These are phyloP conservation scores for Ascoidea asiatica DNA, from an alignment of 805 yeast genomes.

Conservation along the genomic window DNA sequence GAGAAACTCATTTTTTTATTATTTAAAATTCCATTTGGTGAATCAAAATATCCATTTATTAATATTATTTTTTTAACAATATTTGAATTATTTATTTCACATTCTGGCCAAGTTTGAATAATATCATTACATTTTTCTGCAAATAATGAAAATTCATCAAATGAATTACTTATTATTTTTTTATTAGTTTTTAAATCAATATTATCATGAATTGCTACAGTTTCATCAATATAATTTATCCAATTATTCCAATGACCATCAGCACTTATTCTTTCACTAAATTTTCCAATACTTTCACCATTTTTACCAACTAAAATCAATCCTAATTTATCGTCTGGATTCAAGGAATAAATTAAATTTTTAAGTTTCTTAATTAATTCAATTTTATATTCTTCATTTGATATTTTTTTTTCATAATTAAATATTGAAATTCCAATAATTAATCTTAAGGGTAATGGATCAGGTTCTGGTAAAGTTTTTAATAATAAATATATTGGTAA, in stretches of 20 bases:
- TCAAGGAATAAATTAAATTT: conserved; percentile 17
- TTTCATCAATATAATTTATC: neutral
- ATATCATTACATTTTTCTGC: neutral
- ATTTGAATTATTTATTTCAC: neutral
- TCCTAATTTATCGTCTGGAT: conserved; percentile 30
- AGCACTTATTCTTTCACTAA: neutral
- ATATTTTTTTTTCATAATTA: conserved; percentile 16
- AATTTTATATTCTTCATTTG: conserved; percentile 18
- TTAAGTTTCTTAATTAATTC: conserved; percentile 16
- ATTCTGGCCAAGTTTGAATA: neutral
- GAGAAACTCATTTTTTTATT: neutral
- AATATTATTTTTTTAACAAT: neutral
- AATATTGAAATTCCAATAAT: conserved; percentile 28
- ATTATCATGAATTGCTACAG: neutral
- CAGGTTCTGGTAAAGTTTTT: conserved; percentile 27
- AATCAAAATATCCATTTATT: neutral
- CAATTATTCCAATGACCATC: neutral
- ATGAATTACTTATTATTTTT: neutral
- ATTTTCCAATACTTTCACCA: conserved; percentile 20
- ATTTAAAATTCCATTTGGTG: neutral
- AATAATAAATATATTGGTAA: conserved; percentile 26
- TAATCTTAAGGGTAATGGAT: conserved; percentile 24
- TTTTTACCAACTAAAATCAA: conserved; percentile 33
- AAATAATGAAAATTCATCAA: neutral
- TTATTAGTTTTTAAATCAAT: neutral